A percentile compares a stretch with the other conserved stretches of the same genome.
phyloP scores from a whole-genome alignment of 1,284 basidiomycete species.

The Nidula niveotomentosa region DNA sequence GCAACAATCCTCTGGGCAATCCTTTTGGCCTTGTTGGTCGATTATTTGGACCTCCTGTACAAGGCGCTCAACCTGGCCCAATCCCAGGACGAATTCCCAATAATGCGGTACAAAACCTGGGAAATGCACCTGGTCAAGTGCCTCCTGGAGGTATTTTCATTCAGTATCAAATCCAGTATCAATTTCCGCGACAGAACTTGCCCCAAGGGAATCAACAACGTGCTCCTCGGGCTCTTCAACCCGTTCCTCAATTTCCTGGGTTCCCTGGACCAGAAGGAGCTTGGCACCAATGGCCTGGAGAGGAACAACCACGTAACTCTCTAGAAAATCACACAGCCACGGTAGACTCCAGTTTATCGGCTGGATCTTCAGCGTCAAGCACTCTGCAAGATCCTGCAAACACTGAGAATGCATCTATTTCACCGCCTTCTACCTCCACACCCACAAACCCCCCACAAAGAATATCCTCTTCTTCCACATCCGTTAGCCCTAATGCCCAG shows the following conservation, averaged over 20 bases:
- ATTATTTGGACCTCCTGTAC: slow-evolving; percentile 41
- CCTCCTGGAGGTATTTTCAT: slow-evolving; percentile 40
- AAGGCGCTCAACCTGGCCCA: slow-evolving; percentile 11
- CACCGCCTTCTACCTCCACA: no score
- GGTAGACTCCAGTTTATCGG: no score
- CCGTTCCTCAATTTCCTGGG: slow-evolving; percentile 48
- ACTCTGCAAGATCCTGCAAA: no score
- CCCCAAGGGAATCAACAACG: slow-evolving; percentile 11
- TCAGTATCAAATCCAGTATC: slow-evolving; percentile 60
- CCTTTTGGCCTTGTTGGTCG: slow-evolving; percentile 46
- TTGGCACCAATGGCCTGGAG: slow-evolving; percentile 65
- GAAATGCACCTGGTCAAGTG: slow-evolving; percentile 23
- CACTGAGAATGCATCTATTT: no score
- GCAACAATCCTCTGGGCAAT: slow-evolving; percentile 42
- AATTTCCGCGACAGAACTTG: slow-evolving; percentile 26
- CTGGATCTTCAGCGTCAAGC: no score
- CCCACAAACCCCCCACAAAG: no score
- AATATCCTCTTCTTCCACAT: not conserved
- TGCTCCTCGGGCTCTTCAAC: slow-evolving; percentile 29
- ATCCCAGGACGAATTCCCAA: slow-evolving; percentile 10
- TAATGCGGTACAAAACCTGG: slow-evolving; percentile 9
- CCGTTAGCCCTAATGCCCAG: not conserved
- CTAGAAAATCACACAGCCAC: no score
- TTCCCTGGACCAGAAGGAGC: slow-evolving; percentile 62
- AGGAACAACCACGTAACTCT: no score